These are phyloP conservation scores for Lipomyces anomalus DNA, from an alignment of 805 yeast genomes.

Conservation along the genomic window DNA sequence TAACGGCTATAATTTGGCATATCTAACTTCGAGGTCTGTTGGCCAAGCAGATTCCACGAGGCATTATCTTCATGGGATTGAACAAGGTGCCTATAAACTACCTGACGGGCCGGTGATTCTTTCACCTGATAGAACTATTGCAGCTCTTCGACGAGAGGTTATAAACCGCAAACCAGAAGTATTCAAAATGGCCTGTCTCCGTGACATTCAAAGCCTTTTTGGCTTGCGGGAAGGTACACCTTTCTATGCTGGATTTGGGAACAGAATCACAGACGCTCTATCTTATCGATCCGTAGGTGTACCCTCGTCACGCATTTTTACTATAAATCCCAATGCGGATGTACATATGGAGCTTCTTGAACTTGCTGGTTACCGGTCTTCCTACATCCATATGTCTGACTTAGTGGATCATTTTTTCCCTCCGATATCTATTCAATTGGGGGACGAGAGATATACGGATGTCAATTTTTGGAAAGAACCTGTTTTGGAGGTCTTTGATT, in stretches of 20 bases:
- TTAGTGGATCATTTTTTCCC: constrained; percentile 97
- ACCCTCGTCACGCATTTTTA: constrained; percentile 89
- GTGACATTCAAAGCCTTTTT: constrained; percentile 74
- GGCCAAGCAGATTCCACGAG: constrained; percentile 94
- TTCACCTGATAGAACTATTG: constrained; percentile 94
- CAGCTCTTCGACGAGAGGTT: constrained; percentile 87
- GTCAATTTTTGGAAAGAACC: constrained; percentile 92
- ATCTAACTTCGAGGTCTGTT: constrained; percentile 88
- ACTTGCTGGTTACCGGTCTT: constrained; percentile 83
- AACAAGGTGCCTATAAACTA: constrained; percentile 59
- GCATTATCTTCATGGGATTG: constrained; percentile 69
- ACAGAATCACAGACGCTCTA: constrained; percentile 91
- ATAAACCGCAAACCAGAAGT: constrained; percentile 93
- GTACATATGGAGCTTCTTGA: constrained; percentile 96
- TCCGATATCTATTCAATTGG: constrained; percentile 46
- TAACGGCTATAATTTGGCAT: constrained; percentile 91
- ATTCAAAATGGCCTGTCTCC: constrained; percentile 95
- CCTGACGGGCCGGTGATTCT: constrained; percentile 92
- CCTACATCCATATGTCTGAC: constrained; percentile 85
- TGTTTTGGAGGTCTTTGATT: constrained; percentile 43
- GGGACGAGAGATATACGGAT: constrained; percentile 68
- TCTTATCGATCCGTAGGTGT: constrained; percentile 90
- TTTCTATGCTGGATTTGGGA: constrained; percentile 96
- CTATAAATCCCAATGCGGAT: constrained; percentile 93
- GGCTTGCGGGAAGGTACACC: constrained; percentile 37